Percentiles rank a stretch among this genome's conserved stretches.
These are phyloP conservation scores for Alternaria sp. DNA, from an alignment of 2,329 filamentous ascomycete species.

Conservation along the genomic window DNA sequence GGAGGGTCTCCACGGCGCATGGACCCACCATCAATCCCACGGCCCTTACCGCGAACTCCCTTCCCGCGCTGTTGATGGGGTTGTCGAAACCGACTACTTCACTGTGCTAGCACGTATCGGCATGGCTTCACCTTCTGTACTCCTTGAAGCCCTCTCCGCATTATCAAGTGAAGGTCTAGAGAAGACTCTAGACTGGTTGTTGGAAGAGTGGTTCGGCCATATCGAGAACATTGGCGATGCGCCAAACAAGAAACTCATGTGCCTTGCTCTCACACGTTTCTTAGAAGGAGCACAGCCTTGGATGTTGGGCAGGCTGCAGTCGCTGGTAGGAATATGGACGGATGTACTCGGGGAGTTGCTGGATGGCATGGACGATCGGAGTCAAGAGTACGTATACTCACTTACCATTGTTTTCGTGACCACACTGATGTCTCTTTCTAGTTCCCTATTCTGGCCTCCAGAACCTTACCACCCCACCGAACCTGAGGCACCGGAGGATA, in stretches of 20 bases:
- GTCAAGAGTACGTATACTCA: slow-evolving; percentile 39
- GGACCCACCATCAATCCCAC: slow-evolving; percentile 73
- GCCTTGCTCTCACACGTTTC: slow-evolving; percentile 74
- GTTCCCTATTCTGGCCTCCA: slow-evolving; percentile 52
- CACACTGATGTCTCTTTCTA: slow-evolving; percentile 14
- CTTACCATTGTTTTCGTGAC: not conserved
- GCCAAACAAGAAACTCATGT: slow-evolving; percentile 72
- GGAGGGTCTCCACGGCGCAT: slow-evolving; percentile 50
- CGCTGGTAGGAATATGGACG: slow-evolving; percentile 78
- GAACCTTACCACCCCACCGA: slow-evolving; percentile 38
- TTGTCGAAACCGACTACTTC: slow-evolving; percentile 86
- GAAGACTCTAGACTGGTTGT: slow-evolving; percentile 54
- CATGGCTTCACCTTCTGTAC: slow-evolving; percentile 72
- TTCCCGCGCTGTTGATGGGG: slow-evolving; percentile 71
- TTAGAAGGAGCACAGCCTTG: slow-evolving; percentile 68
- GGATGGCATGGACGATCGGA: slow-evolving; percentile 61
- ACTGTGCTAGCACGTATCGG: slow-evolving; percentile 80
- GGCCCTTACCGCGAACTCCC: slow-evolving; percentile 72
- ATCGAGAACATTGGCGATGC: slow-evolving; percentile 72
- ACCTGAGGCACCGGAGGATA: slow-evolving; percentile 55
- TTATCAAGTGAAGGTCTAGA: slow-evolving; percentile 30
- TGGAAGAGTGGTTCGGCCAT: slow-evolving; percentile 70
- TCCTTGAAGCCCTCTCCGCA: slow-evolving; percentile 63
- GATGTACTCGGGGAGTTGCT: slow-evolving; percentile 70
- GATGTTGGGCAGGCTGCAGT: slow-evolving; percentile 69